These are phyloP conservation scores for Pugionium cornutum DNA, from an alignment of 345 rosid genomes.

Conservation along the genomic window DNA sequence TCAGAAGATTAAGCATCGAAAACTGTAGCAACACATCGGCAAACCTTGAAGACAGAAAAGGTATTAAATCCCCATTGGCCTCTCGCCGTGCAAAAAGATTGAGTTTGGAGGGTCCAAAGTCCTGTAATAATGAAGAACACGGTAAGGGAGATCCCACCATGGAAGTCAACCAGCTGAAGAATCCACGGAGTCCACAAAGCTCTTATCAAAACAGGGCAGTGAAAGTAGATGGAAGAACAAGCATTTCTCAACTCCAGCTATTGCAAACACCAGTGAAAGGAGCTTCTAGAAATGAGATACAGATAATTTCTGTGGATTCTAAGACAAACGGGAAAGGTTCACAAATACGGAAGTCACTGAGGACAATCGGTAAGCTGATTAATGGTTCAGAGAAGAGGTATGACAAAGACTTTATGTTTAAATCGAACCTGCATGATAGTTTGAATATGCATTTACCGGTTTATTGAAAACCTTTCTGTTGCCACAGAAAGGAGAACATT, in stretches of 20 bases:
- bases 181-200: conserved; percentile 62
- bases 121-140: conserved; percentile 41
- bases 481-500: conserved; percentile 35
- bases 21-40: conserved; percentile 50
- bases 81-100: conserved; percentile 53
- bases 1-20: conserved; percentile 56
- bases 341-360: conserved; percentile 77
- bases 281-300: conserved; percentile 48
- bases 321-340: conserved; percentile 63
- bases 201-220: conserved; percentile 42
- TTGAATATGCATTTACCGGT: background rate
- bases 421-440: conserved; percentile 1
- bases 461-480: background rate
- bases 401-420: conserved; percentile 5
- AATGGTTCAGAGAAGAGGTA: conserved; percentile 86
- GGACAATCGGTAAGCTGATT: conserved; percentile 81
- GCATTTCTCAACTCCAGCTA: conserved; percentile 55
- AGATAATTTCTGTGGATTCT: conserved; percentile 48
- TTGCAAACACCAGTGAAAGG: conserved; percentile 59
- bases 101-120: conserved; percentile 68
- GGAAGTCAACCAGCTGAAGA: conserved; percentile 41
- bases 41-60: conserved; percentile 49
- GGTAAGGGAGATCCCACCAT: conserved; percentile 35
- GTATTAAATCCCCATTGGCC: conserved; percentile 52
- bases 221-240: conserved; percentile 51